phyloP scores from a whole-genome alignment of 1,284 basidiomycete species.

The Heterobasidion parviporum region DNA sequence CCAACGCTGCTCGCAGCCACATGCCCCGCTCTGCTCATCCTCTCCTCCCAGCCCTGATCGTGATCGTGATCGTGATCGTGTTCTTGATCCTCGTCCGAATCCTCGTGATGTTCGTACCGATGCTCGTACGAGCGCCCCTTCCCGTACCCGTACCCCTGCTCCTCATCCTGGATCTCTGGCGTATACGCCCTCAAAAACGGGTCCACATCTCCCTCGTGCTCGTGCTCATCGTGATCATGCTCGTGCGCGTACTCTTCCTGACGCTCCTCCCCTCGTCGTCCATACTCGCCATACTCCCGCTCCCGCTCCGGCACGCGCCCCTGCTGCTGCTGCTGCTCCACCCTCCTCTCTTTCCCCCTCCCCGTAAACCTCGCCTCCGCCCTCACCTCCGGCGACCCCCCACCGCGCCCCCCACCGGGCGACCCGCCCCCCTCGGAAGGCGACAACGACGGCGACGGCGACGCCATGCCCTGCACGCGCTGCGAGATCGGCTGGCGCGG shows the following conservation, averaged over 20 bases:
- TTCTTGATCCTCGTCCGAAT: neutral
- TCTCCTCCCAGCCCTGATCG: neutral
- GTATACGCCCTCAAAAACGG: slow-evolving; percentile 9
- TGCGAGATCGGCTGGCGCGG: slow-evolving; percentile 16
- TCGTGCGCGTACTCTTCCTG: slow-evolving; percentile 11
- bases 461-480: slow-evolving; percentile 12
- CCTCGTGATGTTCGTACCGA: neutral
- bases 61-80: neutral
- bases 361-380: neutral
- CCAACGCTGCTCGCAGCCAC: slow-evolving; percentile 3
- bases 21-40: neutral
- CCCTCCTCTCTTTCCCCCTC: slow-evolving; percentile 18
- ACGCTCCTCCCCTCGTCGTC: slow-evolving; percentile 9
- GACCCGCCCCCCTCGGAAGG: slow-evolving; percentile 10
- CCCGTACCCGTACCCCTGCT: neutral
- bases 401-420: neutral
- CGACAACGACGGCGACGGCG: slow-evolving; percentile 12
- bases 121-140: neutral
- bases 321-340: slow-evolving; percentile 16
- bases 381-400: slow-evolving; percentile 4
- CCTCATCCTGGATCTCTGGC: slow-evolving; percentile 7
- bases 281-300: neutral
- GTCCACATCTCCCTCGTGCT: slow-evolving; percentile 4
- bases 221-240: neutral
- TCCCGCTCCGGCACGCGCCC: neutral